Conservation (phyloP, 2,329 filamentous ascomycete species). For the Penicillium expansum region DNA sequence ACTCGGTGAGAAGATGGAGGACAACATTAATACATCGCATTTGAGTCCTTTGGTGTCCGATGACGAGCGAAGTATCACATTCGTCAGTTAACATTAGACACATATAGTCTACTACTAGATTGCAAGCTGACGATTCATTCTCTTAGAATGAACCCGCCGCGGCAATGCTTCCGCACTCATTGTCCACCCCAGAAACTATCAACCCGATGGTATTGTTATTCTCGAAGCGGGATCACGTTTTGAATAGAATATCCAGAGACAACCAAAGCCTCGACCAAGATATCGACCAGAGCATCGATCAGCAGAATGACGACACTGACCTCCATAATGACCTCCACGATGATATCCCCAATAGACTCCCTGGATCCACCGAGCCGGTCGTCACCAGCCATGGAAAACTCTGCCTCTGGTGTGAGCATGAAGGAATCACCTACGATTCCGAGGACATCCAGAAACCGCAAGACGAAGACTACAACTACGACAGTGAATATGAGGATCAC, state of each 20-base stretch:
- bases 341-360: background rate
- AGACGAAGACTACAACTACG: background rate
- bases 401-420: background rate
- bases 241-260: background rate
- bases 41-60: background rate
- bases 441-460: background rate
- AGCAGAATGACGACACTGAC: too few species aligned
- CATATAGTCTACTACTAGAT: too few species aligned
- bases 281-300: too few species aligned
- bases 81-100: background rate
- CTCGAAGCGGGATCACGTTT: background rate
- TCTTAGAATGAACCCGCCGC: background rate
- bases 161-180: background rate
- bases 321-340: background rate
- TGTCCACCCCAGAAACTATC: background rate
- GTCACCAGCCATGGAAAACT: background rate
- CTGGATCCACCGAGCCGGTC: background rate
- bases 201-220: background rate
- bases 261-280: background rate
- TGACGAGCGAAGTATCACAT: background rate
- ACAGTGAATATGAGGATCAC: background rate
- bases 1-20: background rate
- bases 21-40: background rate
- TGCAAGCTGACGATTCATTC: background rate
- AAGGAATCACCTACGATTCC: background rate